These are phyloP conservation scores for Phytophthora kernoviae DNA, from an alignment of 352 stramenopile genomes.

Conservation along the genomic window DNA sequence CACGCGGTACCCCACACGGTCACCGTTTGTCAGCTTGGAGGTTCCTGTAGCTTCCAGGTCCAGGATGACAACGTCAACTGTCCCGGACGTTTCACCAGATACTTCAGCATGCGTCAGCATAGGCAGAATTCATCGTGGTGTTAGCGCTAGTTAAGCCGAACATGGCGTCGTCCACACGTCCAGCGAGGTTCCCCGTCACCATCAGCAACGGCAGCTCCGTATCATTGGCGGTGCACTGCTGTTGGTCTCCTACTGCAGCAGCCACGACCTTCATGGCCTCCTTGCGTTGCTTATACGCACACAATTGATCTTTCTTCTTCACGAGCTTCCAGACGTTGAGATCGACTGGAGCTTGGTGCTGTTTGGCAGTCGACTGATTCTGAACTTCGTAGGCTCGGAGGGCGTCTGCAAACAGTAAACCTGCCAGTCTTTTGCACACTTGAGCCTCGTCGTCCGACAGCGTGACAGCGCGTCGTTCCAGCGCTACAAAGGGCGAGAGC, in stretches of 20 bases:
- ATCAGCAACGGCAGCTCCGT: slow-evolving; percentile 47
- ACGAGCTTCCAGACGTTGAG: slow-evolving; percentile 67
- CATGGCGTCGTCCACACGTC: slow-evolving; percentile 65
- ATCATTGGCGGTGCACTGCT: slow-evolving; percentile 17
- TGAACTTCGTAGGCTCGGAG: slow-evolving; percentile 40
- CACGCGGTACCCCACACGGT: slow-evolving; percentile 61
- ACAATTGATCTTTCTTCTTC: slow-evolving; percentile 67
- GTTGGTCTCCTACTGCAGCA: slow-evolving; percentile 4
- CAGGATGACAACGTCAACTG: too few species aligned
- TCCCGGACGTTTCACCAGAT: too few species aligned
- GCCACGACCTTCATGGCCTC: slow-evolving; percentile 8
- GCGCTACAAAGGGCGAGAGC: slow-evolving; percentile 30
- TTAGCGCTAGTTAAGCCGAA: slow-evolving; percentile 58
- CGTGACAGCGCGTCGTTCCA: slow-evolving; percentile 39
- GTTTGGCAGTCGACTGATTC: background rate
- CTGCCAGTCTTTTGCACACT: slow-evolving; percentile 43
- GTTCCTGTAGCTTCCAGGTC: slow-evolving; percentile 62
- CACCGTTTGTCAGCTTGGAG: slow-evolving; percentile 33
- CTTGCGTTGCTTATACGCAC: slow-evolving; percentile 55
- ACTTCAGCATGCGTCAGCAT: slow-evolving; percentile 48
- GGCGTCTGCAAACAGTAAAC: slow-evolving; percentile 46
- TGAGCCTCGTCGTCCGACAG: slow-evolving; percentile 61
- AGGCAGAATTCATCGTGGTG: slow-evolving; percentile 56
- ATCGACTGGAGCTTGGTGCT: slow-evolving; percentile 36
- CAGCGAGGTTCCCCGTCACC: slow-evolving; percentile 46